Base-by-base conservation (phyloP, 2,329 filamentous ascomycete genomes). In the Sporothrix brunneoviolacea region DNA sequence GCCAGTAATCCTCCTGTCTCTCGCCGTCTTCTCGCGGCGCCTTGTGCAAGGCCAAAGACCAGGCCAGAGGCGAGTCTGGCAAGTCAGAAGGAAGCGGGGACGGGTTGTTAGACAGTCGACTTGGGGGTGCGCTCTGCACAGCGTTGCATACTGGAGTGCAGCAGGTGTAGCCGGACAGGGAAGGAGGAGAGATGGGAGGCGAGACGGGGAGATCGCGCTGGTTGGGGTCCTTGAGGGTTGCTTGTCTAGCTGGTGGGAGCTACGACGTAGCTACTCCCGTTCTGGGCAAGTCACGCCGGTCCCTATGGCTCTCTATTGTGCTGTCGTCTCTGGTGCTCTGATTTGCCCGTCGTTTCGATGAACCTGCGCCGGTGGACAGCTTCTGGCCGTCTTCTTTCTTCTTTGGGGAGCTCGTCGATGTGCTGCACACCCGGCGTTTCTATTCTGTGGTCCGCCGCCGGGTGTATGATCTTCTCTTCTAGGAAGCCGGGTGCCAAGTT, bases 121-220 rank as follows among this genome's bases (percentile, higher is more conserved):
- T 32, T 52, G 51, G 52, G 57, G 56, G 57, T 43, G 51, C 55
- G 56, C 58, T 59, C 57, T 59, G 64, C 61, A 66, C 62, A 62
- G 60, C 62, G 61, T 59, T 64, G 60, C 60, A 63, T 60, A 58
- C 60, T 62, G 62, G 60, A 62, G 62, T 61, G 65, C 65, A 68
- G 66, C 66, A 67, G 65, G 69, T 67, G 68, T 66, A 66, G 66
- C 71, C 70, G 62, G 66, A 70, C 68, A 71, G 65, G 71, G 71
- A 73, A 75, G 72, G 70, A 73, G 71, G 70, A 7, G 28, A 73
- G 71, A 68, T 65, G 62, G n/a, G 60, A 62, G 61, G 59, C 55
- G 32, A 22, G 57, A 62, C 60, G 62, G 59, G 61, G 60, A 61
- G 65, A 67, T 68, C 65, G 67, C 60, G 62, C 61, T 41, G 51